Evolutionary conservation across 208 protist genomes (phyloP).

Genomic region (Trypanosomatidae sp.): DNA sequence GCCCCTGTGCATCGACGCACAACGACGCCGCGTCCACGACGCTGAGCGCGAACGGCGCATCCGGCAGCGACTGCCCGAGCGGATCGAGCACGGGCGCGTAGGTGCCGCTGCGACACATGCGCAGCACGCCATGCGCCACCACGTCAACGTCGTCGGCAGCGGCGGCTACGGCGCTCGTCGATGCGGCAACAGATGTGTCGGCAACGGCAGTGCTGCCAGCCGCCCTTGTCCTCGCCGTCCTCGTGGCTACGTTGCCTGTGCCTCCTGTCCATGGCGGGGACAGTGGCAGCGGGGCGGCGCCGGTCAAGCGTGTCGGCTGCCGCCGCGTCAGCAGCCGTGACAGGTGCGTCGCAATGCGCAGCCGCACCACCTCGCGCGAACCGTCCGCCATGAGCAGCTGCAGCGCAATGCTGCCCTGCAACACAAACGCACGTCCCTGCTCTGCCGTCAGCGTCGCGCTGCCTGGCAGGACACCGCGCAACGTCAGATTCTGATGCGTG

Average conservation of each 20-base stretch:
- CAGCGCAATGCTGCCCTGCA: conserved; percentile 38
- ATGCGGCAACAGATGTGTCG: no score
- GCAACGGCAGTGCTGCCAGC: no score
- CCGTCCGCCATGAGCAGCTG: conserved; percentile 51
- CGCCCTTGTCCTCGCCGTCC: no score
- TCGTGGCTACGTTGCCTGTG: no score
- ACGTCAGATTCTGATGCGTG: conserved; percentile 68
- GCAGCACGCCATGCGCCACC: no score
- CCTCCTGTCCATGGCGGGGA: no score
- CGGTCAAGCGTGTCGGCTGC: conserved; percentile 13
- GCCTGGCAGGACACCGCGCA: conserved; percentile 54
- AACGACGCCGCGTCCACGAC: conserved; percentile 11
- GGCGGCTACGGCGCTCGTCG: no score
- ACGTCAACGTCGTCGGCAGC: no score
- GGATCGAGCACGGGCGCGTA: conserved; percentile 78
- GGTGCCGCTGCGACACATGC: conserved; percentile 45
- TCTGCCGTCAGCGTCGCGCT: conserved; percentile 24
- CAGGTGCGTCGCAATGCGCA: conserved; percentile 59
- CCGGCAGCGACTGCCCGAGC: conserved; percentile 51
- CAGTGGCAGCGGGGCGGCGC: no score
- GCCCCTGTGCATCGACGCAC: conserved; percentile 58
- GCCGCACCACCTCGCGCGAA: conserved; percentile 13
- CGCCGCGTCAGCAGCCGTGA: conserved; percentile 38
- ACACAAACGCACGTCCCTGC: conserved; percentile 33
- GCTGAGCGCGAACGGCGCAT: conserved; percentile 39